phyloP scores from a whole-genome alignment of 257 asterid species.

The Solanum sejunctum region DNA sequence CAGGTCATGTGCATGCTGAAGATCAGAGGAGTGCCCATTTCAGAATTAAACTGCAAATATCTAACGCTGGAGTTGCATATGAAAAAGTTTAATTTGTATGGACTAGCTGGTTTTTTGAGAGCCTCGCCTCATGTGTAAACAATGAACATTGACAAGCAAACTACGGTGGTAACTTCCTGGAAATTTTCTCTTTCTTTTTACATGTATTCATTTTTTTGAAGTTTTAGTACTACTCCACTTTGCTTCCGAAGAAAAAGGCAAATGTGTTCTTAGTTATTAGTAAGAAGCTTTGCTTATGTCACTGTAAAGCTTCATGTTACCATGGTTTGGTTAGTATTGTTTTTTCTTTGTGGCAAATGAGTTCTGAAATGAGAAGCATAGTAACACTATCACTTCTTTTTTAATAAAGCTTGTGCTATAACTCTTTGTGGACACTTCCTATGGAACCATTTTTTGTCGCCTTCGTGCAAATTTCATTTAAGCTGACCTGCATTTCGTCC shows the following conservation, averaged over 20 bases:
- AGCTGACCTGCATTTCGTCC: background rate
- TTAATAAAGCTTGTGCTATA: background rate
- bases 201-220: background rate
- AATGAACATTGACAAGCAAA: background rate
- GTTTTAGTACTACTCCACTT: background rate
- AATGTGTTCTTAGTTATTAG: background rate
- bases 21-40: background rate
- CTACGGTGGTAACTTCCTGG: background rate
- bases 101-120: background rate
- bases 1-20: background rate
- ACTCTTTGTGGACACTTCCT: background rate
- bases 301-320: background rate
- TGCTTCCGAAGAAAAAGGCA: background rate
- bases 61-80: background rate
- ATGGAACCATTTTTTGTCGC: background rate
- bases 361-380: background rate
- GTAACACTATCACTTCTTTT: background rate
- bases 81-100: background rate
- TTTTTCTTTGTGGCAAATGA: background rate
- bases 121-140: background rate
- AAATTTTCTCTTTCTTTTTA: background rate
- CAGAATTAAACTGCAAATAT: background rate
- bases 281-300: background rate
- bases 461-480: background rate
- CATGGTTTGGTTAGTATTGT: background rate